Evolutionary conservation across 352 stramenopile genomes (phyloP).

Genomic region (Phytophthora europaea): DNA sequence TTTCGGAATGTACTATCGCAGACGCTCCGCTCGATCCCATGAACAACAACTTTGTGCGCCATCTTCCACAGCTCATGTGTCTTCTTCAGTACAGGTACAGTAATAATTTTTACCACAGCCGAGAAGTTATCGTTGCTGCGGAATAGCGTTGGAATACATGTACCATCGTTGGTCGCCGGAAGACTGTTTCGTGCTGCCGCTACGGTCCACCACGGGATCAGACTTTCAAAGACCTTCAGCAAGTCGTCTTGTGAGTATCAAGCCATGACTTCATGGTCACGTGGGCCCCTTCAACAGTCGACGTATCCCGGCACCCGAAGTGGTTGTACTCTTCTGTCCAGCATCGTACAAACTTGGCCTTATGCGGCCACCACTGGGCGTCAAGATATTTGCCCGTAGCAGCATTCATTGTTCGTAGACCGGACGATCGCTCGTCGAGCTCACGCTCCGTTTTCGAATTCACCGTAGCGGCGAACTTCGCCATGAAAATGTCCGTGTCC

Average conservation of each 20-base stretch:
- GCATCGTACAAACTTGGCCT: background rate
- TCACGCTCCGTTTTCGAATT: background rate
- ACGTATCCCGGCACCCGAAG: background rate
- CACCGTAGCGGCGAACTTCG: background rate
- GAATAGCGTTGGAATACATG: too few species aligned
- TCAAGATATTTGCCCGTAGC: background rate
- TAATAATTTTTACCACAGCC: too few species aligned
- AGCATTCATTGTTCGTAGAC: background rate
- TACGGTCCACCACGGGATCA: too few species aligned
- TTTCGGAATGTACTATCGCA: too few species aligned
- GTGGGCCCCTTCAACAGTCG: constrained; percentile 1
- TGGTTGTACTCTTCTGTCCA: background rate
- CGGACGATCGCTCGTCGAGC: background rate
- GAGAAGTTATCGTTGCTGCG: too few species aligned
- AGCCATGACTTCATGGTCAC: constrained; percentile 1
- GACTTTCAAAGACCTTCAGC: too few species aligned
- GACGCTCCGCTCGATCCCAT: too few species aligned
- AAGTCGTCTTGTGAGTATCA: background rate
- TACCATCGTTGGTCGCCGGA: too few species aligned
- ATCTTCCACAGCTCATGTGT: too few species aligned
- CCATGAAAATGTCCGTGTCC: background rate
- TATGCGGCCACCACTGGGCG: background rate
- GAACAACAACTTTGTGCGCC: too few species aligned
- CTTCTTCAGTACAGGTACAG: too few species aligned
- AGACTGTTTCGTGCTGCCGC: too few species aligned